phyloP scores from a whole-genome alignment of 2,329 filamentous ascomycete species.

The Fusarium tuaranense region DNA sequence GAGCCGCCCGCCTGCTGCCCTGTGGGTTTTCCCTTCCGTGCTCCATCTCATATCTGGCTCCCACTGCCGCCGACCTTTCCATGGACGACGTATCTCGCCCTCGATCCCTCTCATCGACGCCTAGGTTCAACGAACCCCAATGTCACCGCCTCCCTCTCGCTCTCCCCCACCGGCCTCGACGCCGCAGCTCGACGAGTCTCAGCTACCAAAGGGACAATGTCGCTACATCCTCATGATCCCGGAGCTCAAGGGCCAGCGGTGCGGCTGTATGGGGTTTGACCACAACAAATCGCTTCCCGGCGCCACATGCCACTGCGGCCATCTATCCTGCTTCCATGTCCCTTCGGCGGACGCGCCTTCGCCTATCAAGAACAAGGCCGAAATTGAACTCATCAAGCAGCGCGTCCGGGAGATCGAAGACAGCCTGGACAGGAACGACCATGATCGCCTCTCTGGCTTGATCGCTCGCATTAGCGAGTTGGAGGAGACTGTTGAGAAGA shows the following conservation, averaged over 20 bases:
- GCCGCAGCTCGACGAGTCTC: slow-evolving; percentile 54
- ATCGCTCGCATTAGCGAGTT: slow-evolving; percentile 61
- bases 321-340: slow-evolving; percentile 70
- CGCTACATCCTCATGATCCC: slow-evolving; percentile 69
- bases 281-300: slow-evolving; percentile 65
- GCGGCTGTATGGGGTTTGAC: slow-evolving; percentile 68
- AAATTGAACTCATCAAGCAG: slow-evolving; percentile 45
- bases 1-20: slow-evolving; percentile 38
- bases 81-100: slow-evolving; percentile 41
- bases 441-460: slow-evolving; percentile 53
- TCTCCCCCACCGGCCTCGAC: slow-evolving; percentile 42
- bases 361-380: slow-evolving; percentile 60
- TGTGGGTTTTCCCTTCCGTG: slow-evolving; percentile 27
- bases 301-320: slow-evolving; percentile 68
- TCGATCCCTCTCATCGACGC: slow-evolving; percentile 36
- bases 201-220: slow-evolving; percentile 68
- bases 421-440: slow-evolving; percentile 47
- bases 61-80: slow-evolving; percentile 38
- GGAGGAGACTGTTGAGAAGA: slow-evolving; percentile 67
- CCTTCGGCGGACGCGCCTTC: slow-evolving; percentile 61
- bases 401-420: slow-evolving; percentile 48
- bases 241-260: slow-evolving; percentile 68
- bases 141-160: slow-evolving; percentile 42
- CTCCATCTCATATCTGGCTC: slow-evolving; percentile 38
- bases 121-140: slow-evolving; percentile 43